Base-by-base conservation (phyloP, 2,329 filamentous ascomycete species). In the Calcarisporium arbuscula region DNA sequence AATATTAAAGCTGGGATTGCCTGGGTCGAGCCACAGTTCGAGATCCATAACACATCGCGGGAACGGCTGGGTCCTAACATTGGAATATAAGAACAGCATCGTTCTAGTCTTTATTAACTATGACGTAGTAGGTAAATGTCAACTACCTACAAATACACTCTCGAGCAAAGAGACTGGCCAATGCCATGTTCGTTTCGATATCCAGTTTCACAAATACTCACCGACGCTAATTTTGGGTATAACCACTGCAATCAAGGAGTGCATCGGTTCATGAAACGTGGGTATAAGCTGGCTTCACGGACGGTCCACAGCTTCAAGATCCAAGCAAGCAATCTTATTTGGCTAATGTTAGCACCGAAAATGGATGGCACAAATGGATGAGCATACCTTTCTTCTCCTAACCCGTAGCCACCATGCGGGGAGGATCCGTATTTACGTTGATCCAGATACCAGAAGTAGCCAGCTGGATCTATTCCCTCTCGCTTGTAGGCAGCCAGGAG, bases 361-460 rank as follows among this genome's bases (percentile, higher is more conserved):
- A 25, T 25, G 25, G 9, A 33, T 14, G 20, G 18, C 15, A 4
- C 15, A 26, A 33, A 17, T 8, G 28, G 7, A 5, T 34, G 17
- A 3, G 16, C 35, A 23, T 38, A 46, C 38, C 90, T 79, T 71
- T 96, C 90, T 33, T 95, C 73, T 48, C 90, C 90, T 29, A 96
- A 72, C 35, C 89, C 89, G 60, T 94, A 95, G 36, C 89, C 88
- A 44, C 87, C 87, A 62, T 95, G 89, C 19, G 87, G 86, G 23
- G 83, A 87, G 34, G 83, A 87, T 35, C 90, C 90, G 56, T 95
- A 87, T 85, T 90, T 94, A 57, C 88, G 74, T 74, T 94, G 86
- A 65, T 95, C 90, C 17, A 87, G 94, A 68, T 95, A 96, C 90
- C 90, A 96, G 72, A 90, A 95, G 67, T 95, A 95, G 27, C 82